Evolutionary conservation across 2,329 filamentous ascomycete species (phyloP), one percentile per base, ranked within the genome.

Genomic region (Microsporum audouinii): DNA sequence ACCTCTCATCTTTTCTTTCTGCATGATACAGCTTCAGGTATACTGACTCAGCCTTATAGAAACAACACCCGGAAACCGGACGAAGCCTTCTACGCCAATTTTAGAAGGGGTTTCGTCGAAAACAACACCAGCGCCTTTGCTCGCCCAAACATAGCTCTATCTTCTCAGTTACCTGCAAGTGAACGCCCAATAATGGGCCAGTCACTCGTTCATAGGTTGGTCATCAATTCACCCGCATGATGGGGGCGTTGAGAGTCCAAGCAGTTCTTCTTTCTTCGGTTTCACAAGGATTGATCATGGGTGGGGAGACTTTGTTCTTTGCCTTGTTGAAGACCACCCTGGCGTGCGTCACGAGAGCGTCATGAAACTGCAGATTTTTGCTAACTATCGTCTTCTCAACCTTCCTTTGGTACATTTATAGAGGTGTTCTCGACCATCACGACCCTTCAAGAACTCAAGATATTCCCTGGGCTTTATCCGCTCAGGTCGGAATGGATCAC

Each of bases 31-130:
- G n/a, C 6, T 47, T 23, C n/a, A 6, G 6, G 31, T 29, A 34
- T 34, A 36, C 49, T 55, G 33, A 55, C 49, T 55, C 2, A 3
- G 29, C 10, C 27, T 23, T 59, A 17, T 67, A 89, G 87, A 76
- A 88, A 83, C 70, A 90, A 84, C 73, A 85, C 88, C 61, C 88
- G 91, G 75, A 95, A 95, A 78, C 91, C 91, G 61, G 86, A 84
- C 73, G 88, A 91, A 71, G 89, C 91, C 69, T 82, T 96, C 71
- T 85, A 94, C 72, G 85, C 85, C 75, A 86, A 84, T 73, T 96
- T 96, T 77, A 88, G 88, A 73, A 84, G 89, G 69, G 86, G 84
- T 67, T 96, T 95, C 70, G 88, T 89, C 55, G 84, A 91, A 68
- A 79, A 95, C 64, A 31, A n/a, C 31, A 79, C 95, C 64, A 34